Percentiles rank a stretch among this genome's conserved stretches.
Evolutionary conservation across 2,329 filamentous ascomycete genomes (phyloP).

Genomic region (Trichoderma endophyticum): DNA sequence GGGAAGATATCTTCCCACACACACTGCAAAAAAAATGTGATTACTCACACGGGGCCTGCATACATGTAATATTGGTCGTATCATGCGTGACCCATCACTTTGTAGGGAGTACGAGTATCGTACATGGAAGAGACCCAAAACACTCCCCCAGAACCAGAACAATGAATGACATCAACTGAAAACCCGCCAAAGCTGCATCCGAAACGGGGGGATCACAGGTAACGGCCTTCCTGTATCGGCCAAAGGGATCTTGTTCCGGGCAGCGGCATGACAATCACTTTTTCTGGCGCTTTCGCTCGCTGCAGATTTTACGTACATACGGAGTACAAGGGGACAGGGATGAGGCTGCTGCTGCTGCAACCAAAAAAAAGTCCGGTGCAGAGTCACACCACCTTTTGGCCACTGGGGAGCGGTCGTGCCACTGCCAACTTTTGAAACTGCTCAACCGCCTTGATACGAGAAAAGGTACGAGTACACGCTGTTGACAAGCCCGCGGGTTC

Average conservation of each 20-base stretch:
- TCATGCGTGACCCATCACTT: neutral
- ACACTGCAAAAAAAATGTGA: neutral
- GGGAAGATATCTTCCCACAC: neutral
- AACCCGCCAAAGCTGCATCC: neutral
- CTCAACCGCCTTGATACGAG: neutral
- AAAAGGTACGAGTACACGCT: neutral
- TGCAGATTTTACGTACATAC: neutral
- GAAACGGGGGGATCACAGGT: neutral
- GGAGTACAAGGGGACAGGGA: neutral
- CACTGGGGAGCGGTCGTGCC: neutral
- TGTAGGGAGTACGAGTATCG: neutral
- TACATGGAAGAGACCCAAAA: neutral
- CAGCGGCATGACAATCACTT: neutral
- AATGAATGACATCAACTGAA: slow-evolving; percentile 10
- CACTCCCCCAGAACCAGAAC: neutral
- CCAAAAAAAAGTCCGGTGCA: neutral
- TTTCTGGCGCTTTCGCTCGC: neutral
- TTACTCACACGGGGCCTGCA: neutral
- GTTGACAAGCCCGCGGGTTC: neutral
- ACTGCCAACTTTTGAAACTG: neutral
- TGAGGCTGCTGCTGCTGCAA: neutral
- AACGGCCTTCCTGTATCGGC: slow-evolving; percentile 3
- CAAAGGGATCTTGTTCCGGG: slow-evolving; percentile 12
- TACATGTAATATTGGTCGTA: neutral
- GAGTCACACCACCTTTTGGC: slow-evolving; percentile 10